Evolutionary conservation across 2,329 filamentous ascomycete genomes (phyloP), one percentile per base, ranked within the genome.

Genomic region (Scedosporium aurantiacum): DNA sequence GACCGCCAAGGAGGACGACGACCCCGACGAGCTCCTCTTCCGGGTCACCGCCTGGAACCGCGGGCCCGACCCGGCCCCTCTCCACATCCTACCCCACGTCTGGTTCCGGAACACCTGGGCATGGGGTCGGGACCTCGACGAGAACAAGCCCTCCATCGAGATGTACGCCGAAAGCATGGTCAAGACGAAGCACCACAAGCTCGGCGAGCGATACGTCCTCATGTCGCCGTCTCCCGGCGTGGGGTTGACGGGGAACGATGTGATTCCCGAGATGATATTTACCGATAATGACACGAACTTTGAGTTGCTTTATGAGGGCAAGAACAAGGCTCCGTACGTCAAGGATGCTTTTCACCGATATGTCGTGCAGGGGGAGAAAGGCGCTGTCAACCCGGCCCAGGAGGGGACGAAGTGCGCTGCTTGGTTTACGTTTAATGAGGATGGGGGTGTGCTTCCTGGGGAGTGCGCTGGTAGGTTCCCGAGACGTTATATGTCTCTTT

Each of bases 31-130:
- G 75, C 79, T 97, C 12, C 79, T 96, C 32, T 97, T 97, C 78
- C 90, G 94, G 69, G 88, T 97, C 54, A 97, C 93, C 10, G 93
- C 92, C 54, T 97, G 94, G 88, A 97, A 97, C 71, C 85, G 94
- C 67, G 93, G 94, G 16, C 89, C 91, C 5, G 90, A 97, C 60
- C 85, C 90, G 14, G 93, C 94, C 14, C 92, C 91, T 23, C 78
- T 97, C 61, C 94, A 97, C 74, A 96, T 97, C 69, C 79, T 97
- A 52, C 93, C 93, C 7, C 94, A 97, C 63, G 85, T 96, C 60
- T 97, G 92, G 91, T 97, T 97, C 78, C 86, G 93, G 65, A 97
- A 97, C 73, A 97, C 92, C 2, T 97, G 94, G 94, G 84, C 89
- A 45, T 97, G 93, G 93, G 93, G 92, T 23, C 83, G 88, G 65